Evolutionary conservation across 1,139 yeast species (phyloP), one percentile per base, ranked within the genome.

Genomic region (Geotrichum europaeum): DNA sequence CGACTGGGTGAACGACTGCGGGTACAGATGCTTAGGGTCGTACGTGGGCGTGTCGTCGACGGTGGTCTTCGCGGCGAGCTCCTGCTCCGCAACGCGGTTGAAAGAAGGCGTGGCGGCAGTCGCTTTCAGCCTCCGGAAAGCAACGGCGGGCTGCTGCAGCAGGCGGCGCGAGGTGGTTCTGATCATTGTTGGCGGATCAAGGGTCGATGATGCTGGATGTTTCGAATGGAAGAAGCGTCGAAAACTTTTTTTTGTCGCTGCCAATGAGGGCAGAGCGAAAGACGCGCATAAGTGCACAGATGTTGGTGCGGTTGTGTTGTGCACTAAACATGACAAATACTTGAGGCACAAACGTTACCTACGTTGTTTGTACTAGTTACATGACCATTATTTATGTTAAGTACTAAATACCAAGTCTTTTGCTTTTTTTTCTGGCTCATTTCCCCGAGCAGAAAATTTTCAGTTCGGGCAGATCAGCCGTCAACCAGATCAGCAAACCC

Each of bases 1-100:
- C 25, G 72, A 69, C 34, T 64, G 66, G 20, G 67, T 68, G 60
- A 52, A 71, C 1, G 55, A 53, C 34, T 56, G 40, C 4, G 73
- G 73, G 51, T 70, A 69, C 55, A 67, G 54, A 58, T 68, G 67
- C 24, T 57, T 54, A 5, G 53, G 49, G 24, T 59, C 50, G 63
- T 62, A 67, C 40, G 62, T 63, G 10, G 64, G 66, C 10, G 61
- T 51, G 62, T 68, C 66, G 58, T 65, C 65, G 36, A 66, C 69
- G 34, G 40, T 53, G 28, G 63, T 57, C n/a, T 49, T 34, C 53
- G 25, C n/a, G 43, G 57, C 53, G 30, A 47, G 25, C 20, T 25
- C 28, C 25, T 55, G 57, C 50, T 55, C 57, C 1, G 57, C 57
- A 24, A 43, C 24, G 22, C 49, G 43, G 47, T 55, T 45, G 30